Percentiles rank a stretch among this genome's conserved stretches.
Evolutionary conservation across 2,329 filamentous ascomycete species (phyloP).

Genomic region (Diaporthe destruens): DNA sequence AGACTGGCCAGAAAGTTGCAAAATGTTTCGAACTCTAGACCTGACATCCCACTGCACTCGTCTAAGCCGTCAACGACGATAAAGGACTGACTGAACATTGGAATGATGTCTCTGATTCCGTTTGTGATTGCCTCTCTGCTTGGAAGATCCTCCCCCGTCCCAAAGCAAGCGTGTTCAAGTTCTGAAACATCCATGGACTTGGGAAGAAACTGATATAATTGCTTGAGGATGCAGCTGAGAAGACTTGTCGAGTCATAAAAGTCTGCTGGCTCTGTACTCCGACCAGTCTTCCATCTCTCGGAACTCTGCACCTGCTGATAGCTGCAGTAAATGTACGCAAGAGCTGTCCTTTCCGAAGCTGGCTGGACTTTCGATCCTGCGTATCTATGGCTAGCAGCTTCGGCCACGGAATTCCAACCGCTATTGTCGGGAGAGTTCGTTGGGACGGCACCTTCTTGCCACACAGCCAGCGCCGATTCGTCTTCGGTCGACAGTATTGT

Average conservation of each 20-base stretch:
- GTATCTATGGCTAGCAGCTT: background rate
- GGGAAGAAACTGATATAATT: background rate
- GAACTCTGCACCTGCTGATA: background rate
- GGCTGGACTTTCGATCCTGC: background rate
- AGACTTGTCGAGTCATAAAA: constrained; percentile 16
- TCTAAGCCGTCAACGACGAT: constrained; percentile 29
- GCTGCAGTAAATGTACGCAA: constrained; percentile 31
- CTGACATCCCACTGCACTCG: constrained; percentile 19
- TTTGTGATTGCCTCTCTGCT: constrained; percentile 6
- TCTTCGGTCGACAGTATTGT: background rate
- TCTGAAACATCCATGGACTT: background rate
- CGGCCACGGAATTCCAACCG: background rate
- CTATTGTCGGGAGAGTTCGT: background rate
- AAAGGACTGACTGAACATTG: background rate
- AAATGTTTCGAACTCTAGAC: constrained; percentile 7
- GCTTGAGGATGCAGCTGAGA: constrained; percentile 4
- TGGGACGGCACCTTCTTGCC: background rate
- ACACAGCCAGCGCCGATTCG: background rate
- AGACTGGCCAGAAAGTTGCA: background rate
- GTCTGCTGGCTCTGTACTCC: background rate
- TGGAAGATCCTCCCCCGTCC: background rate
- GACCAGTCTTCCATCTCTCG: background rate
- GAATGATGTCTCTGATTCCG: constrained; percentile 2
- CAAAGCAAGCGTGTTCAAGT: background rate
- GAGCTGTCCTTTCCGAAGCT: background rate